Percentiles rank a stretch among this genome's conserved stretches.
These are phyloP conservation scores for Entomortierella chlamydospora DNA, from an alignment of 192 early-diverging fungal genomes.

Conservation along the genomic window DNA sequence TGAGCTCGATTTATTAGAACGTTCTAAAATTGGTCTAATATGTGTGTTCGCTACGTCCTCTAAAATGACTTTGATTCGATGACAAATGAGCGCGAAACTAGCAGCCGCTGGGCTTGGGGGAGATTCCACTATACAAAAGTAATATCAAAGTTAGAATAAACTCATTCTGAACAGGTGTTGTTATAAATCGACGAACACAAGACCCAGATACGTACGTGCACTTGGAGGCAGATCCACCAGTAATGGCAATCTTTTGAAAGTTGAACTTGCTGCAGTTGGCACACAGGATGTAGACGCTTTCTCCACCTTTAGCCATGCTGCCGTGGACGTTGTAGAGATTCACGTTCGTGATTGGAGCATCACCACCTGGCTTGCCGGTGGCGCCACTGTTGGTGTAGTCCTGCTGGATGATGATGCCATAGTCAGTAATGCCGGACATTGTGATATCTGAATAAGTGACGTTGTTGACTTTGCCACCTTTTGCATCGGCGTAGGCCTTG, in stretches of 20 bases:
- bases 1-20: too few relatives aligned
- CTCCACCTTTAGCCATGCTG: constrained; percentile 24
- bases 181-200: too few relatives aligned
- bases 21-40: too few relatives aligned
- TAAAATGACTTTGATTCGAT: too few relatives aligned
- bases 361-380: constrained; percentile 48
- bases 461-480: constrained; percentile 55
- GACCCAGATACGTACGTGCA: constrained; percentile 45
- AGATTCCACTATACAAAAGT: too few relatives aligned
- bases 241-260: constrained; percentile 49
- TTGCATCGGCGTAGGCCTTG: constrained; percentile 60
- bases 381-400: constrained; percentile 57
- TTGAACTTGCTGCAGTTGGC: constrained; percentile 54
- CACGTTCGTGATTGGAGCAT: constrained; percentile 56
- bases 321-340: constrained; percentile 55
- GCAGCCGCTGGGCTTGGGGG: too few relatives aligned
- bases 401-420: constrained; percentile 58
- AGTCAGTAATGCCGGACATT: constrained; percentile 41
- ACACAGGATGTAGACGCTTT: constrained; percentile 38
- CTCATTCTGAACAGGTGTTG: too few relatives aligned
- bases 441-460: constrained; percentile 58
- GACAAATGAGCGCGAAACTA: too few relatives aligned
- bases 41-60: too few relatives aligned
- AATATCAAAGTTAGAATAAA: too few relatives aligned
- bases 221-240: constrained; percentile 13